Base-by-base conservation (phyloP, 192 early-diverging fungal species). In the Rhizoclosmatium globosum region DNA sequence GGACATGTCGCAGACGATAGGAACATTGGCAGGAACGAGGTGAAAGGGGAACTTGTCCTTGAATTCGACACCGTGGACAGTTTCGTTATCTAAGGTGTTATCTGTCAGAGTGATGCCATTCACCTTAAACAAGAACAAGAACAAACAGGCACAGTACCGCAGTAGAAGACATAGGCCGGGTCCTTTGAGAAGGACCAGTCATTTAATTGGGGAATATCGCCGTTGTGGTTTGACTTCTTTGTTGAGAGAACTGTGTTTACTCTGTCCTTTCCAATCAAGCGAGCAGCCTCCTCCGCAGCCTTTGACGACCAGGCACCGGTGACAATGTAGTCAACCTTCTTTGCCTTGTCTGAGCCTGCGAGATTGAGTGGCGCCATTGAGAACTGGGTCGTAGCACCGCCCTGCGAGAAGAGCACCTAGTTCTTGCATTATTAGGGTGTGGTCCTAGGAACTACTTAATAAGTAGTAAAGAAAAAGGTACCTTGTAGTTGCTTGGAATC, bases 1-100 rank as follows among this genome's bases (percentile, higher is more conserved):
- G 43, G 74, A 78, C 84, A 86, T 86, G 84, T 98, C 97, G 81
- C 94, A 95, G 50, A 98, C 93, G 4, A 98, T 71, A 0, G 95
- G 95, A 0, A 96, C 93, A 0, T 72, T 60, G 46, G 23, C 41
- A 31, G 85, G 85, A 39, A 87, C 42, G 23, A 42, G 38, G 38
- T 85, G 64, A 38, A 91, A 81, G 9, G 81, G 78, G 74, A 92
- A 91, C 82, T 96, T 93, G 45, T 96, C 91, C n/a, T 11, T 53
- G 76, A 94, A 93, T 84, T 98, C 95, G 45, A 98, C 93, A 31
- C 98, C 98, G 77, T 99, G 94, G 56, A 99, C 92, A 1, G 98
- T 99, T 84, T 99, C 98, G 83, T 99, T 99, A 82, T 96, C 70
- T 72, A 19, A 19, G 9, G 15, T 15, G 31, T 11, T 23, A 47